Base-by-base conservation (phyloP, 2,329 filamentous ascomycete genomes). In the Cladophialophora chaetospira region DNA sequence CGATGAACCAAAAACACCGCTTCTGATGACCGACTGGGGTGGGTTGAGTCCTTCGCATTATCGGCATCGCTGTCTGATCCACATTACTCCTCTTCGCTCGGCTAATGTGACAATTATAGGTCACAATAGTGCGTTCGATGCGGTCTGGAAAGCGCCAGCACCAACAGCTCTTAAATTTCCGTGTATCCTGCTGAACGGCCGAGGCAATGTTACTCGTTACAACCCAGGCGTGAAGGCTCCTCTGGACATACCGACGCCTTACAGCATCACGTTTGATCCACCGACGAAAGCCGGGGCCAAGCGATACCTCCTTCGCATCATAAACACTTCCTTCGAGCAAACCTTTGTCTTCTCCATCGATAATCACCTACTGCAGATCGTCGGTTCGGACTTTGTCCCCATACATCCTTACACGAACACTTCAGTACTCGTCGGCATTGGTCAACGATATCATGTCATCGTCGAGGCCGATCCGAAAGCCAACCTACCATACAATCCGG, bases 361-460 rank as follows among this genome's bases (percentile, higher is more conserved):
- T 54, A 62, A 65, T 19, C 66, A 68, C 52, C 51, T 43, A 13
- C 49, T 68, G 2, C 13, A 57, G 47, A 56, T 68, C 8, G 48
- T 68, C 31, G 36, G 19, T 10, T 31, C 58, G 2, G 66, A 68
- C 46, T 68, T 68, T 38, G 65, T 68, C 2, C 55, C 66, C 3
- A 65, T 68, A 43, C 19, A 60, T 23, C 66, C 66, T n/a, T 64
- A 65, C 26, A 25, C 10, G 6, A 48, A 38, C 19, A 46, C 28
- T 13, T 42, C 26, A 3, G 19, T 61, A 10, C 42, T 62, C 2
- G 26, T 66, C n/a, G 62, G 52, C 8, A 64, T 65, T 11, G 65
- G 64, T 28, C 66, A 68, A 56, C 55, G 65, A 15, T 67, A 67
- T 38, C 23, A 64, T 23, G 57, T 68, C 36, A 55, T 67, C 29